phyloP scores from a whole-genome alignment of 2,329 filamentous ascomycete genomes.

The Herpotrichia juniperi region DNA sequence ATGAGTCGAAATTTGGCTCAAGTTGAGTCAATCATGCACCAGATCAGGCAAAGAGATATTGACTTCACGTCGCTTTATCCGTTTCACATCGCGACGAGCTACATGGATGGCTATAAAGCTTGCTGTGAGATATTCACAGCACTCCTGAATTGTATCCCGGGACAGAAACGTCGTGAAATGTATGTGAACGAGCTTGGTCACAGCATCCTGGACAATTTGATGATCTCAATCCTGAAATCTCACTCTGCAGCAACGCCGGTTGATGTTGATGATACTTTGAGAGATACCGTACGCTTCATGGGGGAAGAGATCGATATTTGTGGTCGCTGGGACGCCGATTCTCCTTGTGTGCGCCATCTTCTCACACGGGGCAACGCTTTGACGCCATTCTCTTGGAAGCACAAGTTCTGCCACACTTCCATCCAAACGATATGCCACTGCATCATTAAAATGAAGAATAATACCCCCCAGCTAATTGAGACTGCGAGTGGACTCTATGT shows the following conservation, averaged over 20 bases:
- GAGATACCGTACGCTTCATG: slow-evolving; percentile 29
- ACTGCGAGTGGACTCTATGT: slow-evolving; percentile 34
- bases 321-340: slow-evolving; percentile 52
- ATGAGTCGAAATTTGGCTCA: slow-evolving; percentile 21
- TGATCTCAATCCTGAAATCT: slow-evolving; percentile 45
- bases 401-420: slow-evolving; percentile 54
- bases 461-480: not conserved
- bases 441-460: slow-evolving; percentile 27
- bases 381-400: slow-evolving; percentile 50
- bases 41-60: no score
- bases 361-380: slow-evolving; percentile 26
- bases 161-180: not conserved
- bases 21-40: not conserved
- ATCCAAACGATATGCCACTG: slow-evolving; percentile 47
- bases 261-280: slow-evolving; percentile 34
- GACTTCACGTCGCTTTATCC: slow-evolving; percentile 27
- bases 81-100: slow-evolving; percentile 46
- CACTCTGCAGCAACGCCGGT: slow-evolving; percentile 39
- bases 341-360: slow-evolving; percentile 39
- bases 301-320: slow-evolving; percentile 53
- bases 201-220: slow-evolving; percentile 49
- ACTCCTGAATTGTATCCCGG: not conserved
- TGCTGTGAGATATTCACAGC: slow-evolving; percentile 37
- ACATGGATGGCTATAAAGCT: slow-evolving; percentile 41
- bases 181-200: slow-evolving; percentile 39